A percentile compares a stretch with the other conserved stretches of the same genome.
Evolutionary conservation across 768 basidiomycete genomes (phyloP).

Genomic region (Hygrophorus russula): DNA sequence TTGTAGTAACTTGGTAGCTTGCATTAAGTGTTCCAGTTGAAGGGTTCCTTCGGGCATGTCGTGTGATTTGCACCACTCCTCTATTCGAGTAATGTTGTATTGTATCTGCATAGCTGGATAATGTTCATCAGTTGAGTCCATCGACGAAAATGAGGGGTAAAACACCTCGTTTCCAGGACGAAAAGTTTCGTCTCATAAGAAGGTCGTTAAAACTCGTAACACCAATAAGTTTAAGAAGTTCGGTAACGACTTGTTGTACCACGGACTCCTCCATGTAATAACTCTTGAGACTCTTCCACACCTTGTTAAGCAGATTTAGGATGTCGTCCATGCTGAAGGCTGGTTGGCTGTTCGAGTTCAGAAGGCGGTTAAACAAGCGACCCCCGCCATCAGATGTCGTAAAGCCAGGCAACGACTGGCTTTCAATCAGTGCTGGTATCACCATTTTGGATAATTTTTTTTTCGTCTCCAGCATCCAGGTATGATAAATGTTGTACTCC

Average conservation of each 20-base stretch:
- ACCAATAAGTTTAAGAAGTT: slow-evolving; percentile 90
- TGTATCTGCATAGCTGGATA: slow-evolving; percentile 96
- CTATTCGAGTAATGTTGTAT: slow-evolving; percentile 95
- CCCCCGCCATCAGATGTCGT: slow-evolving; percentile 92
- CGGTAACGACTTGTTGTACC: slow-evolving; percentile 89
- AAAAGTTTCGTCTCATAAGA: slow-evolving; percentile 97
- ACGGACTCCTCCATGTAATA: slow-evolving; percentile 98
- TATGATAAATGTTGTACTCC: slow-evolving; percentile 99
- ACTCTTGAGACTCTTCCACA: slow-evolving; percentile 96
- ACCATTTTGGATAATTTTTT: slow-evolving; percentile 95
- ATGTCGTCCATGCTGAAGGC: slow-evolving; percentile 99
- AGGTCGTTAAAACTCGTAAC: slow-evolving; percentile 98
- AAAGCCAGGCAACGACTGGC: slow-evolving; percentile 95
- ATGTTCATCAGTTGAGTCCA: slow-evolving; percentile 1
- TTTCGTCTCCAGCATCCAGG: slow-evolving; percentile 98
- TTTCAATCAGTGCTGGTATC: slow-evolving; percentile 96
- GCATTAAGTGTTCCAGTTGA: slow-evolving; percentile 98
- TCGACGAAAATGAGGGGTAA: slow-evolving; percentile 5
- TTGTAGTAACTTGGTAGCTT: slow-evolving; percentile 96
- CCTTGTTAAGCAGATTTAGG: slow-evolving; percentile 90
- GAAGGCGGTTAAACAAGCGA: slow-evolving; percentile 84
- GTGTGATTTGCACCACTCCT: slow-evolving; percentile 99
- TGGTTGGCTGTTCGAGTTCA: slow-evolving; percentile 77
- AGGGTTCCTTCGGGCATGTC: slow-evolving; percentile 98
- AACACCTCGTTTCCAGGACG: slow-evolving; percentile 97